Evolutionary conservation across 805 yeast genomes (phyloP).

Genomic region (Blastobotrys chiropterorum): DNA sequence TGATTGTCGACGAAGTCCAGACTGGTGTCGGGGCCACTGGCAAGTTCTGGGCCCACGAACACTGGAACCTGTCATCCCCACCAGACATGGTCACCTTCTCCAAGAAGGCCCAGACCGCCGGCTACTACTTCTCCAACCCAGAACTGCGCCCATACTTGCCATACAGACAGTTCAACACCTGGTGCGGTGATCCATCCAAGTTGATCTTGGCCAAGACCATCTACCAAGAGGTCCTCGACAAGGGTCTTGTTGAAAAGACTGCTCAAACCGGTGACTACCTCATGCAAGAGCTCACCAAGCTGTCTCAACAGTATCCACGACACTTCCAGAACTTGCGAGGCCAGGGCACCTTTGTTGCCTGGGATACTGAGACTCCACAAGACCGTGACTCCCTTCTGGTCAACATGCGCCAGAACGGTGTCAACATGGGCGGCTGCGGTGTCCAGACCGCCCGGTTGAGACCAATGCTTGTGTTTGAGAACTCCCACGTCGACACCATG

Average conservation of each 20-base stretch:
- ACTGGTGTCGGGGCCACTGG: constrained; percentile 91
- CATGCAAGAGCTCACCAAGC: constrained; percentile 49
- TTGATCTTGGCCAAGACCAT: constrained; percentile 71
- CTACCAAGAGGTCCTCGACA: constrained; percentile 53
- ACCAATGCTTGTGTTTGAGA: constrained; percentile 72
- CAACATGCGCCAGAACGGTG: constrained; percentile 58
- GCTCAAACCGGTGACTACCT: constrained; percentile 62
- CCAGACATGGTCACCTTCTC: constrained; percentile 85
- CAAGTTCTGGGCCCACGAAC: constrained; percentile 82
- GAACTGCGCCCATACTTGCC: constrained; percentile 67
- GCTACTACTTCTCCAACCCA: constrained; percentile 73
- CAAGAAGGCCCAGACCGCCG: constrained; percentile 85
- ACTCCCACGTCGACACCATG: constrained; percentile 71
- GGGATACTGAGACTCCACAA: constrained; percentile 52
- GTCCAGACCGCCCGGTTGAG: constrained; percentile 71
- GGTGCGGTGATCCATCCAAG: constrained; percentile 90
- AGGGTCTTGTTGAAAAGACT: constrained; percentile 53
- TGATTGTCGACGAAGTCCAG: constrained; percentile 83
- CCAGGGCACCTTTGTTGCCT: constrained; percentile 79
- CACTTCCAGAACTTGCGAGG: constrained; percentile 59
- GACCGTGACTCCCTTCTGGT: constrained; percentile 56
- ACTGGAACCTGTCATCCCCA: constrained; percentile 65
- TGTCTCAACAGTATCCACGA: constrained; percentile 51
- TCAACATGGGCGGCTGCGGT: constrained; percentile 84
- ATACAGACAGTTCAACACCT: constrained; percentile 89